These are phyloP conservation scores for Microbotryum scabiosae DNA, from an alignment of 1,284 basidiomycete species.

Conservation along the genomic window DNA sequence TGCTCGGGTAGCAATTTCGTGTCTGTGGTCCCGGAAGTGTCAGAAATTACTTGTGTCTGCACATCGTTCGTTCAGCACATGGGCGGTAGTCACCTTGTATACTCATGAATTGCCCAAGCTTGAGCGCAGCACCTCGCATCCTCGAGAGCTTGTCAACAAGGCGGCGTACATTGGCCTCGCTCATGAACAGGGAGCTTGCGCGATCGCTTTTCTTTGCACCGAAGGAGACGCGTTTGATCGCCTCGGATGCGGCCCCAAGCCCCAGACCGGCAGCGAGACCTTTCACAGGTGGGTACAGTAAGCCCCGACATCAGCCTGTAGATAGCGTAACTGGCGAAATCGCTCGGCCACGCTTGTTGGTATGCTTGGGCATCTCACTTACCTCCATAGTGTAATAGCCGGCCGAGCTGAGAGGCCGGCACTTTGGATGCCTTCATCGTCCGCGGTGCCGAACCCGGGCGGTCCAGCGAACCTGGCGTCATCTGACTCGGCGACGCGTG, in stretches of 20 bases:
- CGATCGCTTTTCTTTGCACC: background rate
- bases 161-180: slow-evolving; percentile 78
- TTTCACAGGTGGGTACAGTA: slow-evolving; percentile 34
- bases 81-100: slow-evolving; percentile 65
- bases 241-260: slow-evolving; percentile 52
- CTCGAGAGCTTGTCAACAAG: slow-evolving; percentile 84
- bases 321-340: background rate
- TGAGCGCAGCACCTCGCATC: slow-evolving; percentile 94
- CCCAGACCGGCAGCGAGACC: slow-evolving; percentile 63
- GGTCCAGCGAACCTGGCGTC: no score
- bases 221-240: slow-evolving; percentile 41
- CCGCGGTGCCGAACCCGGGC: background rate
- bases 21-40: slow-evolving; percentile 47
- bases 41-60: background rate
- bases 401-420: slow-evolving; percentile 74
- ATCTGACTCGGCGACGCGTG: no score
- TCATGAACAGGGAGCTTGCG: slow-evolving; percentile 57
- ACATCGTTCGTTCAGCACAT: background rate
- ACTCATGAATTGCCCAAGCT: slow-evolving; percentile 93
- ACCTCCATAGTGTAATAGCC: slow-evolving; percentile 89
- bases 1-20: slow-evolving; percentile 80
- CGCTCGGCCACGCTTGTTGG: background rate
- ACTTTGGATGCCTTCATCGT: slow-evolving; percentile 67
- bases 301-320: background rate
- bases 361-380: slow-evolving; percentile 31